Percentiles rank a stretch among this genome's conserved stretches.
Evolutionary conservation across 495 filamentous ascomycete genomes (phyloP).

Genomic region (Penicillium coffeae): DNA sequence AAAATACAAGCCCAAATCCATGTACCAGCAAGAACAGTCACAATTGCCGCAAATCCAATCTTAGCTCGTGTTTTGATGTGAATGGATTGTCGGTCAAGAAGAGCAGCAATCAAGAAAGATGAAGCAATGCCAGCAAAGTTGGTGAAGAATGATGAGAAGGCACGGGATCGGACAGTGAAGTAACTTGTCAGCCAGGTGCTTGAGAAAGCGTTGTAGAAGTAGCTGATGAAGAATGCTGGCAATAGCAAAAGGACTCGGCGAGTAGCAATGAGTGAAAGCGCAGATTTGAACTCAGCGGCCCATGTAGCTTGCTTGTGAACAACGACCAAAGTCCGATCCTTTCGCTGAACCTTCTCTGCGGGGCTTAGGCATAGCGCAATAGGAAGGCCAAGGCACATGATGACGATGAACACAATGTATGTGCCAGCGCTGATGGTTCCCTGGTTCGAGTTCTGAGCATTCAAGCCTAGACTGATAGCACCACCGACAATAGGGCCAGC

Average conservation of each 20-base stretch:
- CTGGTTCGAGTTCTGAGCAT: slow-evolving; percentile 18
- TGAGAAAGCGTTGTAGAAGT: slow-evolving; percentile 35
- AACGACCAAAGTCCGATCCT: slow-evolving; percentile 24
- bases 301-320: slow-evolving; percentile 27
- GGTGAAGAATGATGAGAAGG: slow-evolving; percentile 34
- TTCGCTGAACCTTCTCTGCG: slow-evolving; percentile 31
- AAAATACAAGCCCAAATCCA: slow-evolving; percentile 34
- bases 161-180: slow-evolving; percentile 32
- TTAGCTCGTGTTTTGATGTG: slow-evolving; percentile 32
- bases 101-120: slow-evolving; percentile 27
- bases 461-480: slow-evolving; percentile 31
- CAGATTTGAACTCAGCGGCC: slow-evolving; percentile 31
- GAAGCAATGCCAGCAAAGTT: slow-evolving; percentile 33
- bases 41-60: slow-evolving; percentile 24
- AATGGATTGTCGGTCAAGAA: slow-evolving; percentile 31
- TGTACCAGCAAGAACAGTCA: slow-evolving; percentile 24
- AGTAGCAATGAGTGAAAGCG: slow-evolving; percentile 20
- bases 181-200: slow-evolving; percentile 32
- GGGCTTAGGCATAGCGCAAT: slow-evolving; percentile 27
- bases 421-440: slow-evolving; percentile 27
- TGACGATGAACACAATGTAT: slow-evolving; percentile 33
- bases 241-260: slow-evolving; percentile 27
- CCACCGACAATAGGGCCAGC: slow-evolving; percentile 31
- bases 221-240: slow-evolving; percentile 34
- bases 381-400: slow-evolving; percentile 33